Evolutionary conservation across 768 basidiomycete genomes (phyloP).

Genomic region (Lactarius evosmus): DNA sequence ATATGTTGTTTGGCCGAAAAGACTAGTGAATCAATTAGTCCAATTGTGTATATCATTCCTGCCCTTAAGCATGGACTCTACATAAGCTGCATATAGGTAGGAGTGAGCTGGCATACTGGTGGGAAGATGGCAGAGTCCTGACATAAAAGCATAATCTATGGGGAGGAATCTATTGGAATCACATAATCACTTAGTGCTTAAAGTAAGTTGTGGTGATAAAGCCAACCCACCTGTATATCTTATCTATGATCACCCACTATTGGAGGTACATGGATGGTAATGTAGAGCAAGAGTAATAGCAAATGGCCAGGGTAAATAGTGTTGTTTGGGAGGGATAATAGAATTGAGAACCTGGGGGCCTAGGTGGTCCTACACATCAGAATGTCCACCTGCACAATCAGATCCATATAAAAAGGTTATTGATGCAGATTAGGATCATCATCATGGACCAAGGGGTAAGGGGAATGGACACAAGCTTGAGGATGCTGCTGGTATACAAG

Average conservation of each 20-base stretch:
- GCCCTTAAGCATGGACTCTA: too few species aligned
- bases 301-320: conserved; percentile 54
- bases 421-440: too few species aligned
- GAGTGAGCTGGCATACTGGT: conserved; percentile 33
- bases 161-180: conserved; percentile 39
- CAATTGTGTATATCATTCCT: too few species aligned
- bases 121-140: conserved; percentile 44
- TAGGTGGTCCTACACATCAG: conserved; percentile 47
- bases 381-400: too few species aligned
- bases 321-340: conserved; percentile 60
- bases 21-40: too few species aligned
- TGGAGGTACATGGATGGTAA: conserved; percentile 41
- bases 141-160: conserved; percentile 44
- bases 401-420: too few species aligned
- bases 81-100: conserved; percentile 39
- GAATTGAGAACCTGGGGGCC: conserved; percentile 52
- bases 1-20: too few species aligned
- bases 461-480: too few species aligned
- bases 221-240: conserved; percentile 47
- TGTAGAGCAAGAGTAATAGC: conserved; percentile 50
- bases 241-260: conserved; percentile 53
- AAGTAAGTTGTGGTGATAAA: conserved; percentile 19
- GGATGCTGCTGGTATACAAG: too few species aligned
- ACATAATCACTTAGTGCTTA: conserved; percentile 42
- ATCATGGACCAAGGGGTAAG: too few species aligned